Percentiles rank a stretch among this genome's conserved stretches.
Conservation (phyloP, 495 filamentous ascomycete genomes). For the Trichoderma gamsii region DNA sequence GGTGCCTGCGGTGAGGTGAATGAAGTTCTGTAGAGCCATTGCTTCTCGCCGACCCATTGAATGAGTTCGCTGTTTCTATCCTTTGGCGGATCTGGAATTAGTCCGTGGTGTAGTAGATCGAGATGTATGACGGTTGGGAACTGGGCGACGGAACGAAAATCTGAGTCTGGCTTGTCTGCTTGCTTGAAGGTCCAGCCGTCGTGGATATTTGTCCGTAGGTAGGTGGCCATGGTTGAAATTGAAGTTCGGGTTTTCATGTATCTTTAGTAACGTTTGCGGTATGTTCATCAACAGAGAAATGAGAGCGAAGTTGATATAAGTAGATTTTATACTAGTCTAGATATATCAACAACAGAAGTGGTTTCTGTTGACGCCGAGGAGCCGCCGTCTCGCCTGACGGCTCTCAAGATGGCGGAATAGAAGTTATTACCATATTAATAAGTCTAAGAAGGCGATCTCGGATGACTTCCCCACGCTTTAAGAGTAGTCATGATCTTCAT, state of each 20-base stretch:
- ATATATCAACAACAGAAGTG: too few species aligned
- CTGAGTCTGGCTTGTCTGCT: constrained; percentile 7
- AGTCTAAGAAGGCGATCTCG: neutral
- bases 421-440: neutral
- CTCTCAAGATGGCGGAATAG: neutral
- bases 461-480: neutral
- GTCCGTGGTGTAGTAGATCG: constrained; percentile 50
- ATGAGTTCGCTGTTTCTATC: constrained; percentile 58
- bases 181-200: neutral
- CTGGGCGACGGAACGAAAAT: constrained; percentile 33
- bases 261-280: neutral
- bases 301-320: neutral
- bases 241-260: neutral
- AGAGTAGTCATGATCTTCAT: neutral
- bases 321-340: neutral
- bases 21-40: constrained; percentile 54
- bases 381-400: too few species aligned
- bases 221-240: neutral
- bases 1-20: constrained; percentile 36
- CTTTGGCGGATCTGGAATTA: constrained; percentile 53
- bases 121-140: constrained; percentile 57
- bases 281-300: neutral
- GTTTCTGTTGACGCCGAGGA: too few species aligned
- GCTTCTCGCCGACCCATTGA: constrained; percentile 61
- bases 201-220: neutral